phyloP scores from a whole-genome alignment of 768 basidiomycete species.

The Boletus eberwhitei region DNA sequence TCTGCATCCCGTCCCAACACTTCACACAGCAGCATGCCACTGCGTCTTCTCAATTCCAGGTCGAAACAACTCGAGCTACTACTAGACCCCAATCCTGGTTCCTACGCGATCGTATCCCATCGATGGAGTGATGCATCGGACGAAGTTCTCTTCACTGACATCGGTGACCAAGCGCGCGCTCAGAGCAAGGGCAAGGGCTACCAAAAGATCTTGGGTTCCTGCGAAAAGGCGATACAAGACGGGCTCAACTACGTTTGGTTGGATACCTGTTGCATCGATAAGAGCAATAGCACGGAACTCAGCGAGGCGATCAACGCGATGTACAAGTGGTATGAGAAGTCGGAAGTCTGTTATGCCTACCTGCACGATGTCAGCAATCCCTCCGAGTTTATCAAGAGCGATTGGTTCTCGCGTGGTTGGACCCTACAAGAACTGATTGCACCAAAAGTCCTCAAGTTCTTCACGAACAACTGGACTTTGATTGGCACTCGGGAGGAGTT shows the following conservation, averaged over 20 bases:
- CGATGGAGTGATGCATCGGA: slow-evolving; percentile 23
- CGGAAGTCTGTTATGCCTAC: slow-evolving; percentile 28
- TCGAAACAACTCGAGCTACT: slow-evolving; percentile 17
- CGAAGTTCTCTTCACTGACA: slow-evolving; percentile 25
- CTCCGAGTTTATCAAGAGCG: slow-evolving; percentile 17
- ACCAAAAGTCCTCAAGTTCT: slow-evolving; percentile 26
- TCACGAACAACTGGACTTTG: slow-evolving; percentile 22
- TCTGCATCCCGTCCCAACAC: neutral
- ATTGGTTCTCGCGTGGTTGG: slow-evolving; percentile 33
- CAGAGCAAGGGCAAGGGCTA: slow-evolving; percentile 18
- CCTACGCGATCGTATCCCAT: slow-evolving; percentile 30
- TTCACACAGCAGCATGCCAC: slow-evolving; percentile 16
- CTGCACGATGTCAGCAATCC: slow-evolving; percentile 23
- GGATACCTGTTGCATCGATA: slow-evolving; percentile 35
- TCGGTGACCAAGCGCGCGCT: slow-evolving; percentile 11
- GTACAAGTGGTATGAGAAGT: slow-evolving; percentile 32
- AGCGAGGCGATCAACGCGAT: slow-evolving; percentile 31
- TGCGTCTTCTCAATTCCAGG: slow-evolving; percentile 21
- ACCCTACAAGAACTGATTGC: slow-evolving; percentile 33
- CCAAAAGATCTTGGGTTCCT: slow-evolving; percentile 21
- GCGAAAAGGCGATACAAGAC: slow-evolving; percentile 16
- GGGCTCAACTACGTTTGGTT: slow-evolving; percentile 26
- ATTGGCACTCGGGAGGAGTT: slow-evolving; percentile 16
- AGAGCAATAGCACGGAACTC: slow-evolving; percentile 26
- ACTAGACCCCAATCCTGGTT: neutral